Percentiles rank a stretch among this genome's conserved stretches.
These are phyloP conservation scores for Eucalyptus camaldulensis DNA, from an alignment of 345 rosid species.

Conservation along the genomic window DNA sequence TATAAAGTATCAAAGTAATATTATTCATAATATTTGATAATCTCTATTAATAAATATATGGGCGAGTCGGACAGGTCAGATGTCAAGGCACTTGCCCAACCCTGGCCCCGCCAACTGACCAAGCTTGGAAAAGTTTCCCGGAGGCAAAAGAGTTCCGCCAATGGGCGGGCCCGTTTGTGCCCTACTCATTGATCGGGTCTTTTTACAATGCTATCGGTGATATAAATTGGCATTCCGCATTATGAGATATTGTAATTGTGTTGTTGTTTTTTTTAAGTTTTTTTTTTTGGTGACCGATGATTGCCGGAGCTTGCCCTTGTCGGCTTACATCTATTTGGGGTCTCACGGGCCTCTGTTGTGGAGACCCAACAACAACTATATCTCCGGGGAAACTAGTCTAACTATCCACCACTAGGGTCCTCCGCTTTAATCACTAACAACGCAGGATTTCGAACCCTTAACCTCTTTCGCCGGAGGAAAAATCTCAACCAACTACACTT, in stretches of 20 bases:
- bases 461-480: too few species aligned
- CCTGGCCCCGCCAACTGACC: not conserved
- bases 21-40: not conserved
- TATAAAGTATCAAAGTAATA: not conserved
- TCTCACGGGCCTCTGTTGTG: too few species aligned
- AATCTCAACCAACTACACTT: too few species aligned
- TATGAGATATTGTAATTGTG: not conserved
- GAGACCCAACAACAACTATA: too few species aligned
- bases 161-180: not conserved
- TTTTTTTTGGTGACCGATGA: too few species aligned
- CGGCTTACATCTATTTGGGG: too few species aligned
- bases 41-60: not conserved
- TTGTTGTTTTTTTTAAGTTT: not conserved
- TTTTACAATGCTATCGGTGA: not conserved
- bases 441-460: too few species aligned
- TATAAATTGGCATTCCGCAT: not conserved
- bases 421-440: too few species aligned
- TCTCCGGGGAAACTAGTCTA: too few species aligned
- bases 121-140: not conserved
- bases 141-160: not conserved
- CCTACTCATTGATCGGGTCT: too few species aligned
- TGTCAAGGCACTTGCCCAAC: not conserved
- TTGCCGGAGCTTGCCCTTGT: too few species aligned
- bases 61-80: not conserved
- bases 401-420: too few species aligned